Base-by-base conservation (phyloP, 2,329 filamentous ascomycete species). In the Aspergillus caelatus region DNA sequence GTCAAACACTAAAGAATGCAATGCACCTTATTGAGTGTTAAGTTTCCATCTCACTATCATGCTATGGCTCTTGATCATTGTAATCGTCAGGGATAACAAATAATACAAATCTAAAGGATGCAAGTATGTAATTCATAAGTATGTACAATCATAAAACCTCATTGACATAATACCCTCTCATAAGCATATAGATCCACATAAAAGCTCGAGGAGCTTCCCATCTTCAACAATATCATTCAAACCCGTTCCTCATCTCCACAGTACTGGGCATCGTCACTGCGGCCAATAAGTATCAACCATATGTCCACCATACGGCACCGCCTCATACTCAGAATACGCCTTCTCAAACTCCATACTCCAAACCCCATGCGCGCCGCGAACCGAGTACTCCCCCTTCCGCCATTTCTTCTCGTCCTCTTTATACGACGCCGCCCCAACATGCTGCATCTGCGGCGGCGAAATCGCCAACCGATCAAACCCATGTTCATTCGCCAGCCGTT, bases 281-380 rank as follows among this genome's bases (percentile, higher is more conserved):
- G 52, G 52, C 52, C 41, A 60, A 26, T 41, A 32, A 21, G 11
- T 30, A 19, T 60, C 50, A 19, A 53, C 28, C 16, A 55, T 55
- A 41, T n/a, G 16, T 4, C 30, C 48, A 30, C 36, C 50, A 19
- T 32, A 43, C 11, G 34, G 50, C 2, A 30, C 48, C 48, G 45
- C 50, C 14, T 58, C 53, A 53, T 65, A 41, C 39, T 41, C 39
- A 4, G 39, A 41, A n/a, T 41, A 68, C 7, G 67, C 67, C 56
- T 60, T 63, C 39, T 71, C 68, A 34, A 70, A 71, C 21, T 64
- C 65, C 67, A 71, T 70, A 45, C 68, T 71, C 70, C 68, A 71
- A 19, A 71, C 68, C 0, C 70, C 70, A 54, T 71, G 70, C 12
- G 70, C 70, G 2, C 70, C 70, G 21, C 66, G 60, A n/a, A 70